Evolutionary conservation across 768 basidiomycete genomes (phyloP), one percentile per base, ranked within the genome.

Genomic region (Amanita polypyramis): DNA sequence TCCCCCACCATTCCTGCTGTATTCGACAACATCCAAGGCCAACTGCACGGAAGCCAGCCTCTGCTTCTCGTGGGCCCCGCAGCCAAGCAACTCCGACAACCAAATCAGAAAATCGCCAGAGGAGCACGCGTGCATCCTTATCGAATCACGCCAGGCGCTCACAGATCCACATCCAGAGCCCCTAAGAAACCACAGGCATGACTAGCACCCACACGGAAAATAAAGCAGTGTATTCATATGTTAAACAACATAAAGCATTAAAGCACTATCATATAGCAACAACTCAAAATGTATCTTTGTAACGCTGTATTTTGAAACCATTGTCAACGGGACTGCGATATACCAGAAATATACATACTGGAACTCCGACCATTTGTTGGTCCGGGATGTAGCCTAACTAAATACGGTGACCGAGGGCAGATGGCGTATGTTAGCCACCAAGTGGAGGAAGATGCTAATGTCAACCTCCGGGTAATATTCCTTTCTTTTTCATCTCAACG

Each of bases 61-160:
- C 56, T 77, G 19, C 65, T 83, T 29, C 60, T 79, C 44, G 66
- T 78, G 11, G 80, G 79, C 1, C 64, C 67, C 1, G 70, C 73
- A 0, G 55, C 79, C 12, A 63, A 70, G 36, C 60, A 64, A 15
- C 61, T 80, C 40, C 75, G 78, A 45, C 63, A 69, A 9, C 64
- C 70, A 1, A 36, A 53, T 29, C 60, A 65, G 29, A 68, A 60
- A 14, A 51, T 77, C 21, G 62, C 67, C 11, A 69, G 69, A 51
- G 74, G 75, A 32, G 66, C 72, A 7, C 68, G 75, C 17, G 53
- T 82, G 6, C 74, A 77, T 51, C 80, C 81, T 2, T 84, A 81
- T 59, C 57, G 52, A 19, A 50, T 65, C 23, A 49, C 56, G 29
- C 56, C 50, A 6, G 40, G 47, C 33, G 33, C 29, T 17, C 17